Base-by-base conservation (phyloP, 192 early-diverging fungal genomes). In the Dimargaris verticillata region DNA sequence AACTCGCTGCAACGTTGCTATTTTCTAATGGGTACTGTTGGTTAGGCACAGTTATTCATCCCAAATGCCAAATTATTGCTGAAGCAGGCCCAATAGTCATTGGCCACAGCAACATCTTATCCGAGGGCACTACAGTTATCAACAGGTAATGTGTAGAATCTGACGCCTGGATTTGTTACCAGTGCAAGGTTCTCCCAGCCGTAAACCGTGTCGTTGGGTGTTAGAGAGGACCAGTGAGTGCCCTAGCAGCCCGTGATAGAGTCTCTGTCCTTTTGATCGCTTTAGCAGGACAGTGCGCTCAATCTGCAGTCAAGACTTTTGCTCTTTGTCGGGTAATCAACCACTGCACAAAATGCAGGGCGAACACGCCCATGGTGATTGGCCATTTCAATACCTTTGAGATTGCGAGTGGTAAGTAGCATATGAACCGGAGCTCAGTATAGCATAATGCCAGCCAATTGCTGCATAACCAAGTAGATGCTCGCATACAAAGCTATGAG, bases 331-430 rank as follows among this genome's bases (percentile, higher is more conserved):
- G 33, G 33, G 7, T 5, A 38, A 38, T 38, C 7, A 7, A 38
- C 33, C 33, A 38, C 33, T 38, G 33, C 33, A 7, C 2, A 7
- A 38, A 38, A 11, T 7, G 44, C 64, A 82, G 77, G 52, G 64
- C 68, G 44, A 58, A 67, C 17, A 71, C 64, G 41, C 65, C 79
- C 7, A 61, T 89, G 57, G 64, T 77, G 22, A 85, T 89, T 64
- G 85, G 85, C 2, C 73, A 86, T 51, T 74, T 82, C 50, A 89
- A 89, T 57, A 75, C 83, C 10, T 83, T 89, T 69, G 83, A 87
- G 70, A 84, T 85, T 25, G 83, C 79, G 33, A 78, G 77, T 25
- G 71, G 86, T 86, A 69, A 66, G 76, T 69, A 17, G 43, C 14
- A 54, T 53, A 38, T 44, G 5, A 26, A 13, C 44, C 20, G 44